phyloP scores from a whole-genome alignment of 129 eudicot genomes.

The Calendula officinalis region DNA sequence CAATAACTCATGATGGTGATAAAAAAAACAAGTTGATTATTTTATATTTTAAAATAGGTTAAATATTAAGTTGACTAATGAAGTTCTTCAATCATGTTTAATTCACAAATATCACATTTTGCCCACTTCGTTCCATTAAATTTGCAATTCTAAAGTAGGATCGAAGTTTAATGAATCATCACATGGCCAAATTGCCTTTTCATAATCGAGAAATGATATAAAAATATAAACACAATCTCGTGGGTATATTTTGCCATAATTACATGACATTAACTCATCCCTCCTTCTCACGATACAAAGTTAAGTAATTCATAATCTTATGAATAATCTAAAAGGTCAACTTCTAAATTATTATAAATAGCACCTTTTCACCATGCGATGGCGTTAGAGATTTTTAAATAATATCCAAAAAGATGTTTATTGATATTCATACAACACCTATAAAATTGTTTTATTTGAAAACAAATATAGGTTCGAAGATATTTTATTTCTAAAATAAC shows the following conservation, averaged over 20 bases:
- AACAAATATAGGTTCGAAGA: no score
- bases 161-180: conserved; percentile 18
- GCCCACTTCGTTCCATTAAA: neutral
- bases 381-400: no score
- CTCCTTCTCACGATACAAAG: conserved; percentile 19
- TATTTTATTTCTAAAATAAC: no score
- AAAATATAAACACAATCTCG: conserved; percentile 19
- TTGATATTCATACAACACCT: no score
- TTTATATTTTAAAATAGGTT: no score
- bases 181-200: conserved; percentile 34
- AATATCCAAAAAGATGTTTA: no score
- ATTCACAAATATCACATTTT: neutral
- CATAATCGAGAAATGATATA: neutral
- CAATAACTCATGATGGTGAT: no score
- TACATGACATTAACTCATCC: conserved; percentile 11
- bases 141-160: conserved; percentile 8
- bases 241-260: conserved; percentile 14
- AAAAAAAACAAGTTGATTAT: no score
- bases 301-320: conserved; percentile 3
- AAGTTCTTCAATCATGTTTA: neutral
- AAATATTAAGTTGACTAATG: no score
- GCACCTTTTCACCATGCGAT: neutral
- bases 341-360: neutral
- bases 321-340: conserved; percentile 16
- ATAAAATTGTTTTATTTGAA: no score